These are phyloP conservation scores for Boletus rex-veris DNA, from an alignment of 768 basidiomycete genomes.

Conservation along the genomic window DNA sequence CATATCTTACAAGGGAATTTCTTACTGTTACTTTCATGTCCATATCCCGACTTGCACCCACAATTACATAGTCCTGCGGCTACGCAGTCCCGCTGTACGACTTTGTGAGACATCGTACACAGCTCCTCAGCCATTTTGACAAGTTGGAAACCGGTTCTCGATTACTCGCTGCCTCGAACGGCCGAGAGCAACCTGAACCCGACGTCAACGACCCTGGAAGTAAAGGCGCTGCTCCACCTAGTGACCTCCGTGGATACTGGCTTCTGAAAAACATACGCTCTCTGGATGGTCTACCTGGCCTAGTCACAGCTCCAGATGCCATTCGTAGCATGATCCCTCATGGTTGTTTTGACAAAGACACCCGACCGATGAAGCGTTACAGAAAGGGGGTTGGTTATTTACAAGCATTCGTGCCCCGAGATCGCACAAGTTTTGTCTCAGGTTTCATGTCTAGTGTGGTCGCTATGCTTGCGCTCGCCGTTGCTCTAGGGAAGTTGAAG, in stretches of 20 bases:
- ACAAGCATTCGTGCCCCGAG: not conserved
- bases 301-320: conserved; percentile 31
- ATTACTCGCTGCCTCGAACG: conserved; percentile 2
- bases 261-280: conserved; percentile 43
- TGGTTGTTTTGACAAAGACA: conserved; percentile 19
- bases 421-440: conserved; percentile 7
- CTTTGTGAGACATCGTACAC: conserved; percentile 53
- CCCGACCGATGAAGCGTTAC: conserved; percentile 8
- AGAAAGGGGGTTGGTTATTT: not conserved
- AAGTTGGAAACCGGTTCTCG: conserved; percentile 44
- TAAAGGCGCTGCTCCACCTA: conserved; percentile 1
- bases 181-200: not conserved
- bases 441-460: conserved; percentile 20
- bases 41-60: not conserved
- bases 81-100: conserved; percentile 60
- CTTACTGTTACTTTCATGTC: not conserved
- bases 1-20: not conserved
- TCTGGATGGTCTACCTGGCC: conserved; percentile 55
- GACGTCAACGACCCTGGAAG: conserved; percentile 8
- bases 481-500: conserved; percentile 7
- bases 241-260: conserved; percentile 52
- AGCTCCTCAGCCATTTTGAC: conserved; percentile 41
- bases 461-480: conserved; percentile 4
- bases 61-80: conserved; percentile 55
- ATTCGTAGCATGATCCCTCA: conserved; percentile 7